A percentile compares a stretch with the other conserved stretches of the same genome.
phyloP scores from a whole-genome alignment of 208 protist genomes.

The Acanthamoeba triangularis region DNA sequence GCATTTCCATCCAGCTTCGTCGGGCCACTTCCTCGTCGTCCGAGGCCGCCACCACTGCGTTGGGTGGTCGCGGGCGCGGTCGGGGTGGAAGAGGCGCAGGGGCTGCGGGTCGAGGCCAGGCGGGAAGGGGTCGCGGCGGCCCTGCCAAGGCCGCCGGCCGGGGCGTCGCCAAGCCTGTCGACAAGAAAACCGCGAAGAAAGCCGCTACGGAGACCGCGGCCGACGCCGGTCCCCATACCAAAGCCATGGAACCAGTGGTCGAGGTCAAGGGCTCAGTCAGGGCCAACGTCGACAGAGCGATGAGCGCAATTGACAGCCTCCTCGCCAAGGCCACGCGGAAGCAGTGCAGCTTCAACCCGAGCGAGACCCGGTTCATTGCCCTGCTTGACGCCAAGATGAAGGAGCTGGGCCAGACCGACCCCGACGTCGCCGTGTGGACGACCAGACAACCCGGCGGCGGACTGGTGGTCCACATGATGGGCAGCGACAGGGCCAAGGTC shows the following conservation, averaged over 20 bases:
- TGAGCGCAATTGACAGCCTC: not conserved
- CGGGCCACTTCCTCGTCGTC: not conserved
- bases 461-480: slow-evolving; percentile 5
- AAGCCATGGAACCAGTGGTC: not conserved
- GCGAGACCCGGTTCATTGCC: not conserved
- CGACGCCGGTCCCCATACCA: too few relatives aligned
- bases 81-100: too few relatives aligned
- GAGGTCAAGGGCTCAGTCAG: not conserved
- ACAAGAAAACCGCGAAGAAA: not conserved
- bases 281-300: not conserved
- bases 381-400: not conserved
- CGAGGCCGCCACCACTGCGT: not conserved
- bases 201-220: not conserved
- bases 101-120: too few relatives aligned
- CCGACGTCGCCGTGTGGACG: not conserved
- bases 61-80: not conserved
- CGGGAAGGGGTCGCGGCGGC: too few relatives aligned
- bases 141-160: too few relatives aligned
- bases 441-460: not conserved
- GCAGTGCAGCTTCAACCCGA: not conserved
- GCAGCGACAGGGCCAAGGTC: not conserved
- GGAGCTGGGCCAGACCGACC: not conserved
- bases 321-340: not conserved
- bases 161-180: not conserved
- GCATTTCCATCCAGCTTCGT: not conserved